Evolutionary conservation across 2,329 filamentous ascomycete species (phyloP).

Genomic region (Ophiocordyceps camponoti-saundersi): DNA sequence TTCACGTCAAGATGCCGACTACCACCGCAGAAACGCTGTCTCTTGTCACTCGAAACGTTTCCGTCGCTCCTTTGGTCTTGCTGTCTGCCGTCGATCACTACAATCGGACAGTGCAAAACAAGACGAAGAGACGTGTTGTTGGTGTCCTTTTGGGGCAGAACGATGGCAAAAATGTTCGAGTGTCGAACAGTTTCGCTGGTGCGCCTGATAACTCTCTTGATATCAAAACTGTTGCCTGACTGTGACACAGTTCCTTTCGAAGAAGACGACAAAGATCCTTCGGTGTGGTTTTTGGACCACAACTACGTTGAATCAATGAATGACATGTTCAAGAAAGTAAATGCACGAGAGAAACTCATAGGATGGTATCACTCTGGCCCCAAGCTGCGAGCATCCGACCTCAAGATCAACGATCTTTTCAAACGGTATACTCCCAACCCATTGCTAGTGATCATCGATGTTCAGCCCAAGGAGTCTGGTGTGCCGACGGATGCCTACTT

Average conservation of each 20-base stretch:
- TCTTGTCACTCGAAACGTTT: conserved; percentile 86
- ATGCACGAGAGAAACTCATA: conserved; percentile 95
- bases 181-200: conserved; percentile 99
- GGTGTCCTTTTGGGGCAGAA: conserved; percentile 92
- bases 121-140: conserved; percentile 72
- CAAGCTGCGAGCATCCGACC: conserved; percentile 87
- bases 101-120: conserved; percentile 78
- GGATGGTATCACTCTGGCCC: conserved; percentile 99
- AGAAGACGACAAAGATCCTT: conserved; percentile 96
- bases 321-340: conserved; percentile 99
- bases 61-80: conserved; percentile 91
- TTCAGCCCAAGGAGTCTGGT: conserved; percentile 93
- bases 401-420: conserved; percentile 99
- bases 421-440: conserved; percentile 98
- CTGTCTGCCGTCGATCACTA: conserved; percentile 98
- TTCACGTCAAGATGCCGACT: conserved; percentile 56
- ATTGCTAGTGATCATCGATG: conserved; percentile 91
- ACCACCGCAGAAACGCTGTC: conserved; percentile 94
- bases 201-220: conserved; percentile 4
- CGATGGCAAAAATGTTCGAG: conserved; percentile 85
- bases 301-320: conserved; percentile 99
- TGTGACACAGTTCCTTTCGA: conserved; percentile 69
- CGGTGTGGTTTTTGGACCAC: conserved; percentile 98
- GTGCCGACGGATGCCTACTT: conserved; percentile 98
- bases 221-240: conserved; percentile 4